These are phyloP conservation scores for Begonia loranthoides DNA, from an alignment of 306 rosid species.

Conservation along the genomic window DNA sequence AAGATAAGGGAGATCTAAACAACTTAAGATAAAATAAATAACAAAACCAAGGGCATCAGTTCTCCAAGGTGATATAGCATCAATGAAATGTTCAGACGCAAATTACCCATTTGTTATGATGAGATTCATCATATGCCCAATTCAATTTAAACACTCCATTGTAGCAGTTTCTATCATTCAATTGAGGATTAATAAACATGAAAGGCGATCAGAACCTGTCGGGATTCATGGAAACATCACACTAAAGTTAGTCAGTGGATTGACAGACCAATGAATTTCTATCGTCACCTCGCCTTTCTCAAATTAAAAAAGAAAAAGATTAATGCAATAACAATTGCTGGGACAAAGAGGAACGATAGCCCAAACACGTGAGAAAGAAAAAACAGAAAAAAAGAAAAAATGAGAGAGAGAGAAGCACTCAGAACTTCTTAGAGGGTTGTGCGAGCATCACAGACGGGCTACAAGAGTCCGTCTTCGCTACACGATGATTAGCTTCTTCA, in stretches of 20 bases:
- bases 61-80: slow-evolving; percentile 43
- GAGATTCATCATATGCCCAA: slow-evolving; percentile 29
- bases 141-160: not conserved
- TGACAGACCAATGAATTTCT: slow-evolving; percentile 62
- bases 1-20: too few species aligned
- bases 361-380: not conserved
- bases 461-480: slow-evolving; percentile 29
- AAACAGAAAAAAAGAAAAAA: not conserved
- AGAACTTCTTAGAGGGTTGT: slow-evolving; percentile 98
- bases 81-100: slow-evolving; percentile 33
- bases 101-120: slow-evolving; percentile 27
- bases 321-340: not conserved
- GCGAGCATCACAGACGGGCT: slow-evolving; percentile 56
- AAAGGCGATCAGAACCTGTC: slow-evolving; percentile 87
- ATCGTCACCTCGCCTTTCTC: slow-evolving; percentile 48
- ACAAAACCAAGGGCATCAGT: slow-evolving; percentile 21
- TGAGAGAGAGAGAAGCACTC: slow-evolving; percentile 15
- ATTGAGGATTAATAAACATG: too few species aligned
- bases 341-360: not conserved
- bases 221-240: slow-evolving; percentile 73
- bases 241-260: slow-evolving; percentile 45
- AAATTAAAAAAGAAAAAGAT: not conserved
- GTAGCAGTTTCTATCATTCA: not conserved
- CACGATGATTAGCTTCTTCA: slow-evolving; percentile 47
- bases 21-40: too few species aligned